These are phyloP conservation scores for Pyrus bretschneideri DNA, from an alignment of 306 rosid genomes.

Conservation along the genomic window DNA sequence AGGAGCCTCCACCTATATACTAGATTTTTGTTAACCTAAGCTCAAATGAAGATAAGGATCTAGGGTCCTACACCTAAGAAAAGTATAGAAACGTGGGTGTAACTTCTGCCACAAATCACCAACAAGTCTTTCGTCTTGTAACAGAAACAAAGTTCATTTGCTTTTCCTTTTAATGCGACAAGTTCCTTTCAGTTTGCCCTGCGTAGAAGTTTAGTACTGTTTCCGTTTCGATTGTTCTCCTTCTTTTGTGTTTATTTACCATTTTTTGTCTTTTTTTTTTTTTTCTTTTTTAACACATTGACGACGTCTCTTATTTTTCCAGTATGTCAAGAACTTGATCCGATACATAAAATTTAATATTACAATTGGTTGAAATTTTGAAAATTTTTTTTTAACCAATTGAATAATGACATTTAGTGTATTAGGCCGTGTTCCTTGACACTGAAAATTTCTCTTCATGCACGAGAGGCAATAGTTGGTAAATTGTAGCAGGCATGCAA, in stretches of 20 bases:
- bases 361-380: too few relatives aligned
- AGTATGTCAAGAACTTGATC: too few relatives aligned
- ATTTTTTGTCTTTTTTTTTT: neutral
- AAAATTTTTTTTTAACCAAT: too few relatives aligned
- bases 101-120: neutral
- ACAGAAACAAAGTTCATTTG: neutral
- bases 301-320: neutral
- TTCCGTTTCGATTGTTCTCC: neutral
- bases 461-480: too few relatives aligned
- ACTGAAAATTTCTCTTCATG: too few relatives aligned
- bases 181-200: neutral
- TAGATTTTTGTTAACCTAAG: neutral
- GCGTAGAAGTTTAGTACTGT: neutral
- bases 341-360: too few relatives aligned
- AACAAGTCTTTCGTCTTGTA: neutral
- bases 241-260: neutral
- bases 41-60: neutral
- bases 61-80: neutral
- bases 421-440: rapidly evolving
- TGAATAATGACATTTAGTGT: too few relatives aligned
- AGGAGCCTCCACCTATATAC: too few relatives aligned
- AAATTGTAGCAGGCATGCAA: too few relatives aligned
- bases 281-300: neutral
- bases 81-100: neutral
- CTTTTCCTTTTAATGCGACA: neutral